phyloP scores from a whole-genome alignment of 441 rosid genomes.

The Pelargonium australe region DNA sequence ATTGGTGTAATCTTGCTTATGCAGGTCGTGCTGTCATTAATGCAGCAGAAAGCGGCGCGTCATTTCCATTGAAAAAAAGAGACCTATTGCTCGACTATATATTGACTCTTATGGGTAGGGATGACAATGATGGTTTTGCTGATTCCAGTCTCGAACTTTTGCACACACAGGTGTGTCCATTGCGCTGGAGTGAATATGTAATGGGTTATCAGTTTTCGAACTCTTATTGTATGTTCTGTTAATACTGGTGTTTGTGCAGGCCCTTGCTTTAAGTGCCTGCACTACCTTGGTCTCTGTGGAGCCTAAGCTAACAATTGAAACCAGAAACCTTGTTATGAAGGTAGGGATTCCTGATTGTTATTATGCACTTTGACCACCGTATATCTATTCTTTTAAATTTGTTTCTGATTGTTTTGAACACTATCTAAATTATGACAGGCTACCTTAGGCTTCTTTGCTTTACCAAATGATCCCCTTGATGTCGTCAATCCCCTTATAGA shows the following conservation, averaged over 20 bases:
- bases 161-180: slow-evolving; percentile 66
- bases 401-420: slow-evolving; percentile 12
- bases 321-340: slow-evolving; percentile 95
- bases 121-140: slow-evolving; percentile 71
- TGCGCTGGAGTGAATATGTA: slow-evolving; percentile 20
- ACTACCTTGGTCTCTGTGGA: slow-evolving; percentile 97
- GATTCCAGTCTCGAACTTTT: slow-evolving; percentile 91
- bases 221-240: not conserved
- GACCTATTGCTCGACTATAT: slow-evolving; percentile 84
- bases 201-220: slow-evolving; percentile 1
- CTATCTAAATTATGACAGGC: slow-evolving; percentile 50
- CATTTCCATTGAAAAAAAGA: slow-evolving; percentile 85
- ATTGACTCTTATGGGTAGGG: slow-evolving; percentile 95
- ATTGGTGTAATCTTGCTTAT: slow-evolving; percentile 19
- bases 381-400: not conserved
- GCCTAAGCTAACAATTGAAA: slow-evolving; percentile 88
- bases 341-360: slow-evolving; percentile 33
- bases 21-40: slow-evolving; percentile 91
- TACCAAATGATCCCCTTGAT: slow-evolving; percentile 87
- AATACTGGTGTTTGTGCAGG: slow-evolving; percentile 45
- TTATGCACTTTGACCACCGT: not conserved
- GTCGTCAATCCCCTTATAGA: slow-evolving; percentile 85
- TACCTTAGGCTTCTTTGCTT: slow-evolving; percentile 92
- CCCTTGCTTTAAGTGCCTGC: slow-evolving; percentile 94
- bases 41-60: slow-evolving; percentile 85